Percentiles rank a stretch among this genome's conserved stretches.
Evolutionary conservation across 108 stramenopile genomes (phyloP).

Genomic region (Chaetoceros muelleri): DNA sequence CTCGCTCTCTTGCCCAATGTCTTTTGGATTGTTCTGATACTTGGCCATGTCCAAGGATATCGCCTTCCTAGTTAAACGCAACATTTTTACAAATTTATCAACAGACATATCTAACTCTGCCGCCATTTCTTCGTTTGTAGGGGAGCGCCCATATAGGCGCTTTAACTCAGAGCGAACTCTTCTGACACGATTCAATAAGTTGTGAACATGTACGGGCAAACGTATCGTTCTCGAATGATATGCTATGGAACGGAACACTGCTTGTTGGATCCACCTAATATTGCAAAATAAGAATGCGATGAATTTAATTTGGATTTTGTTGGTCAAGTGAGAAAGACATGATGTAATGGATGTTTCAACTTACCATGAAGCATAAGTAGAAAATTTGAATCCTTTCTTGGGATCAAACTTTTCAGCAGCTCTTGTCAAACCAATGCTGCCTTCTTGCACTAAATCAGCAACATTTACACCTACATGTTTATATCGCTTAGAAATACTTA

Average conservation of each 20-base stretch:
- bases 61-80: slow-evolving; percentile 55
- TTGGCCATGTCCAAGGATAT: slow-evolving; percentile 79
- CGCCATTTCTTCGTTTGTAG: slow-evolving; percentile 88
- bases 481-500: slow-evolving; percentile 86
- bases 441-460: slow-evolving; percentile 84
- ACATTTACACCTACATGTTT: slow-evolving; percentile 70
- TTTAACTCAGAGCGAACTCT: slow-evolving; percentile 50
- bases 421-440: slow-evolving; percentile 70
- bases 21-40: slow-evolving; percentile 74
- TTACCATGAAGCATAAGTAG: slow-evolving; percentile 85
- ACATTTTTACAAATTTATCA: slow-evolving; percentile 77
- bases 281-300: background rate
- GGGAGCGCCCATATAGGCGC: slow-evolving; percentile 62
- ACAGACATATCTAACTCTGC: slow-evolving; percentile 63
- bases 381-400: slow-evolving; percentile 81
- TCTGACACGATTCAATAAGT: slow-evolving; percentile 74
- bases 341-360: slow-evolving; percentile 5
- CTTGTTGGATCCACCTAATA: slow-evolving; percentile 80
- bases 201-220: slow-evolving; percentile 96
- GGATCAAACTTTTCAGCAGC: slow-evolving; percentile 89
- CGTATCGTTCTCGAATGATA: slow-evolving; percentile 90
- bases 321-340: background rate
- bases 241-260: slow-evolving; percentile 83
- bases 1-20: slow-evolving; percentile 68
- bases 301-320: background rate